Evolutionary conservation across 495 filamentous ascomycete genomes (phyloP).

Genomic region (Corynascus novoguineensis): DNA sequence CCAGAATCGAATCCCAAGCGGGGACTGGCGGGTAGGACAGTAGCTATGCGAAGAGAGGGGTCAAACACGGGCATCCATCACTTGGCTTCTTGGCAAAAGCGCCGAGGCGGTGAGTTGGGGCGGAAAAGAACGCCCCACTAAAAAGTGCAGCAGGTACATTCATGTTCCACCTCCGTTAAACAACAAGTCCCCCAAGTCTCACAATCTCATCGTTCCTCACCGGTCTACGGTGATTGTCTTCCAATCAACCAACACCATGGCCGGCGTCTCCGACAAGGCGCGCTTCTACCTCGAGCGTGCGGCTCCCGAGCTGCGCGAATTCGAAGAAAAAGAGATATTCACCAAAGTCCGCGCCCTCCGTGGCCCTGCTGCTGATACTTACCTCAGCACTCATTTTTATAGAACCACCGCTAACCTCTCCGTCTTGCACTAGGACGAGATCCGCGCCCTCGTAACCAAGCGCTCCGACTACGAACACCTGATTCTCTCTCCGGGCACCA

Average conservation of each 20-base stretch:
- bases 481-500: constrained; percentile 71
- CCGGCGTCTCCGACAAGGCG: constrained; percentile 82
- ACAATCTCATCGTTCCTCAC: too few relatives aligned
- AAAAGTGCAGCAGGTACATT: not conserved
- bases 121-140: not conserved
- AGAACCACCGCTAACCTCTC: not conserved
- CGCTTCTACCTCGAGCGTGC: constrained; percentile 89
- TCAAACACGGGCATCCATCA: too few relatives aligned
- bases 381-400: too few relatives aligned
- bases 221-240: too few relatives aligned
- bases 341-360: constrained; percentile 49
- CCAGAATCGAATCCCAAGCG: too few relatives aligned
- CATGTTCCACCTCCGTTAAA: not conserved
- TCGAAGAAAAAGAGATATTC: constrained; percentile 84
- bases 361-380: too few relatives aligned
- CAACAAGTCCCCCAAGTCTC: not conserved
- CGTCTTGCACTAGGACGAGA: constrained; percentile 62
- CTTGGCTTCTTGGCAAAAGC: too few relatives aligned
- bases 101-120: not conserved
- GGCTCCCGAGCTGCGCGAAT: constrained; percentile 84
- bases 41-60: not conserved
- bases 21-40: too few relatives aligned
- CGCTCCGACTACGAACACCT: constrained; percentile 91
- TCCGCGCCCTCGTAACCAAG: constrained; percentile 76
- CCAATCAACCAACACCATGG: constrained; percentile 50